These are phyloP conservation scores for Quercus tomentella DNA, from an alignment of 331 rosid genomes.

Conservation along the genomic window DNA sequence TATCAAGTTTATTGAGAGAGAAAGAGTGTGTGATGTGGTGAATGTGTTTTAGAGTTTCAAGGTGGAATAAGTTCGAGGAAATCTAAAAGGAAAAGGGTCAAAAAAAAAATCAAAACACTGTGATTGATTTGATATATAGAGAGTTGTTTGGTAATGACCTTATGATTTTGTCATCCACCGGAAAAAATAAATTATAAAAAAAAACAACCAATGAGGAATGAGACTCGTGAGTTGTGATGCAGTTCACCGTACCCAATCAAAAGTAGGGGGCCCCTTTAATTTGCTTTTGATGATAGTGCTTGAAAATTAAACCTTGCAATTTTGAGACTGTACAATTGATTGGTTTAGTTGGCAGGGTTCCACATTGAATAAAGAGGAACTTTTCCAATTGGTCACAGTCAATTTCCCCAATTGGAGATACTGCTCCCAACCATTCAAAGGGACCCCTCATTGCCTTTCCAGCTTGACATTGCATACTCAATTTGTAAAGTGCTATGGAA, in stretches of 20 bases:
- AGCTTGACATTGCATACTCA: background rate
- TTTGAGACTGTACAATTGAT: background rate
- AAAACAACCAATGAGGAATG: background rate
- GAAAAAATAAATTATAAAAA: background rate
- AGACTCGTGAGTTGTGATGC: background rate
- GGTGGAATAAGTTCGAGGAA: conserved; percentile 3
- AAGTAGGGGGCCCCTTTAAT: background rate
- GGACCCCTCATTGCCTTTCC: background rate
- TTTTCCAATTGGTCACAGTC: background rate
- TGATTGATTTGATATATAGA: background rate
- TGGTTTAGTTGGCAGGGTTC: background rate
- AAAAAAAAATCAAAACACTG: background rate
- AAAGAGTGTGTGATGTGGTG: background rate
- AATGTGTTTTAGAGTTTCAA: background rate
- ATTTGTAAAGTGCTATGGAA: background rate
- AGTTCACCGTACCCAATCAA: background rate
- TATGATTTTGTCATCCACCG: background rate
- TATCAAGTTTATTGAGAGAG: conserved; percentile 2
- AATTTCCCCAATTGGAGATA: background rate
- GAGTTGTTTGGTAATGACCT: background rate
- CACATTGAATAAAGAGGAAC: background rate
- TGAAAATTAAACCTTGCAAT: background rate
- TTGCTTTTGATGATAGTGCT: background rate
- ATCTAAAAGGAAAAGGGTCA: background rate
- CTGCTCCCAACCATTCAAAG: background rate